phyloP scores from a whole-genome alignment of 1,284 basidiomycete genomes.

The Apiotrichum gamsii region DNA sequence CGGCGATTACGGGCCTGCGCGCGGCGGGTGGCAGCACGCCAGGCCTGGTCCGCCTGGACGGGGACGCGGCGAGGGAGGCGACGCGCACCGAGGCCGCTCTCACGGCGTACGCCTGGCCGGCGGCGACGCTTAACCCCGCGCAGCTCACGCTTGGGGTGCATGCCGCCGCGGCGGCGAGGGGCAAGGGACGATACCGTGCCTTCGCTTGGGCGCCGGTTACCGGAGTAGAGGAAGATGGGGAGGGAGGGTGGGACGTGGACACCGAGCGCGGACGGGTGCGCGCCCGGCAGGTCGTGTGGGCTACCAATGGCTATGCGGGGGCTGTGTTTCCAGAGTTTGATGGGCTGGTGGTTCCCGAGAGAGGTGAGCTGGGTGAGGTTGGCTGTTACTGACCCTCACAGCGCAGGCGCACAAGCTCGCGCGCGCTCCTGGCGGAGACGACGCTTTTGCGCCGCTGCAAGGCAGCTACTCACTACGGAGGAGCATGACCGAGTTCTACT shows the following conservation, averaged over 20 bases:
- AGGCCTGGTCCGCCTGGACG: constrained; percentile 9
- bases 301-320: constrained; percentile 32
- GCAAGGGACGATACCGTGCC: constrained; percentile 26
- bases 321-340: constrained; percentile 25
- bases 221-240: not conserved
- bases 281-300: constrained; percentile 24
- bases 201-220: constrained; percentile 12
- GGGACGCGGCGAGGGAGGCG: constrained; percentile 2
- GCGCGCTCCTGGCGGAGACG: constrained; percentile 17
- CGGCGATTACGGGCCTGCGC: constrained; percentile 17
- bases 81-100: constrained; percentile 8
- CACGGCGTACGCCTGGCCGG: constrained; percentile 26
- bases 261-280: constrained; percentile 28
- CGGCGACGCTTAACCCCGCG: constrained; percentile 36
- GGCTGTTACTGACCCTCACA: not conserved
- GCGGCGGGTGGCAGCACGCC: constrained; percentile 13
- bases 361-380: constrained; percentile 8
- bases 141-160: constrained; percentile 32
- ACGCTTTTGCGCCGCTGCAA: constrained; percentile 19
- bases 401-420: constrained; percentile 36
- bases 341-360: constrained; percentile 25
- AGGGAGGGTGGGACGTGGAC: constrained; percentile 21
- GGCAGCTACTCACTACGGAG: constrained; percentile 33
- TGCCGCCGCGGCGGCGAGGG: constrained; percentile 9
- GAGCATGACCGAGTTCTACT: constrained; percentile 32